Conservation (phyloP, 2,329 filamentous ascomycete species). For the Coleophoma cylindrospora region DNA sequence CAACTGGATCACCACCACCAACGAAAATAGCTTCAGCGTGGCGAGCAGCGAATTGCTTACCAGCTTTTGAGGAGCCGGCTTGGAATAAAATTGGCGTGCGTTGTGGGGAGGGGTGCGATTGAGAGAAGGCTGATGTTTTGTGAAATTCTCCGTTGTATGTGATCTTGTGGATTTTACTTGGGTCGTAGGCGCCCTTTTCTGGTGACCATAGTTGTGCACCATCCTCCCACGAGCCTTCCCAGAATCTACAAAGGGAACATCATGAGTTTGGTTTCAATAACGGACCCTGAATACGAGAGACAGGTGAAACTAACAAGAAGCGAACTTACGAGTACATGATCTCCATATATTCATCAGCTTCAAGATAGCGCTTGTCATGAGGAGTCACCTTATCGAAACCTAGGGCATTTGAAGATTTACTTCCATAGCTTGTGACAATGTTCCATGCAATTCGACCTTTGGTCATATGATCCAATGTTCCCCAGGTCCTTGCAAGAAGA, state of each 20-base stretch:
- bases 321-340: constrained; percentile 41
- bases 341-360: constrained; percentile 57
- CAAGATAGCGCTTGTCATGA: constrained; percentile 60
- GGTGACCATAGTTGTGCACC: constrained; percentile 57
- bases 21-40: constrained; percentile 68
- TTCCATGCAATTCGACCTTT: constrained; percentile 42
- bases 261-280: background rate
- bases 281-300: no score
- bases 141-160: constrained; percentile 59
- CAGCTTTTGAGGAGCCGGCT: constrained; percentile 60
- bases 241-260: constrained; percentile 40
- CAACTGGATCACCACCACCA: constrained; percentile 54
- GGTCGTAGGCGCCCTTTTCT: constrained; percentile 51
- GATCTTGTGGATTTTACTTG: constrained; percentile 53
- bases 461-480: constrained; percentile 60
- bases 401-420: constrained; percentile 58
- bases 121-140: constrained; percentile 55
- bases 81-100: constrained; percentile 63
- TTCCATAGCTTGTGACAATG: constrained; percentile 57
- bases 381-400: constrained; percentile 28
- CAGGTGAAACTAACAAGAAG: no score
- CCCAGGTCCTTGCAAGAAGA: constrained; percentile 56
- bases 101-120: constrained; percentile 60
- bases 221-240: constrained; percentile 62
- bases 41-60: constrained; percentile 60